These are phyloP conservation scores for Pyrus hybrid DNA, from an alignment of 331 rosid genomes.

Conservation along the genomic window DNA sequence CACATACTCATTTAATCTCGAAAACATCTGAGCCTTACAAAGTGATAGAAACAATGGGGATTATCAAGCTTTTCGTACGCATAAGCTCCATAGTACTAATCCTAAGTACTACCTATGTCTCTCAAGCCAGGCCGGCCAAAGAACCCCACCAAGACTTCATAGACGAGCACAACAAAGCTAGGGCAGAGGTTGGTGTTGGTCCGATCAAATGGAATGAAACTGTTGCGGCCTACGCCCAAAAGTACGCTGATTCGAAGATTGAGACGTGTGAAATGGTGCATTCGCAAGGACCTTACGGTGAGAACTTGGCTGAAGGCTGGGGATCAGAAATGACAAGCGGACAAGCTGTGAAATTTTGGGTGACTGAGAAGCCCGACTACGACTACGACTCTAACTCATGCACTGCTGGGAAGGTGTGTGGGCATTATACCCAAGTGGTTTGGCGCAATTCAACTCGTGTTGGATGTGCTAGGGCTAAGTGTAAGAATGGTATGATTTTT, in stretches of 20 bases:
- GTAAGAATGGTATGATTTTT: conserved; percentile 10
- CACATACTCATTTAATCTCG: neutral
- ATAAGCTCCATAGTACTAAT: neutral
- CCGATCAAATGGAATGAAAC: conserved; percentile 16
- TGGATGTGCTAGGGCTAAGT: conserved; percentile 18
- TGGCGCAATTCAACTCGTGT: conserved; percentile 14
- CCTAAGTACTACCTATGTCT: neutral
- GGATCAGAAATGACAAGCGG: neutral
- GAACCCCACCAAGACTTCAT: conserved; percentile 4
- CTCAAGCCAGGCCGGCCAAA: neutral
- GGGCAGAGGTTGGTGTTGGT: conserved; percentile 15
- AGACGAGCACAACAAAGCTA: conserved; percentile 14
- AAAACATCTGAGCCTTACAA: neutral
- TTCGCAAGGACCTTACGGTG: conserved; percentile 15
- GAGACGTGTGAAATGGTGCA: conserved; percentile 12
- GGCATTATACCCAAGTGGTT: conserved; percentile 28
- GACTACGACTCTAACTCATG: neutral
- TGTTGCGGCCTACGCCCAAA: conserved; percentile 4
- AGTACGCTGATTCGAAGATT: neutral
- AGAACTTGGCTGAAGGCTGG: neutral
- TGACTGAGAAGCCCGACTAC: conserved; percentile 6
- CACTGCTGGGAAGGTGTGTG: neutral
- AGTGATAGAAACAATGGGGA: neutral
- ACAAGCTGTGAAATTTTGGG: conserved; percentile 4
- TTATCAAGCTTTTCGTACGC: neutral